Conservation (phyloP, 768 basidiomycete species). For the Arthromyces matolae region DNA sequence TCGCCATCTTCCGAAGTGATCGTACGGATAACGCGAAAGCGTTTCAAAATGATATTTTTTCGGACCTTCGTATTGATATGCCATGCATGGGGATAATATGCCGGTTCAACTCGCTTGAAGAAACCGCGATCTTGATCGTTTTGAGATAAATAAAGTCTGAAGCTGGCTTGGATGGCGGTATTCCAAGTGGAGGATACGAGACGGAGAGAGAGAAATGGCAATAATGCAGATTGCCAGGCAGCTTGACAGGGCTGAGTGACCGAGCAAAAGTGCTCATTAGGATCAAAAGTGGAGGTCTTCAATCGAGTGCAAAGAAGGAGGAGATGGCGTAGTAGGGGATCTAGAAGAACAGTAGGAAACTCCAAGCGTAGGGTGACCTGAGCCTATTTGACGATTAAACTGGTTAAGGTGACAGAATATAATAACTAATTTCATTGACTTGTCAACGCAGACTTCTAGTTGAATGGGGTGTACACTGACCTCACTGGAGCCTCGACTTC, state of each 20-base stretch:
- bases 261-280: constrained; percentile 20
- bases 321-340: constrained; percentile 4
- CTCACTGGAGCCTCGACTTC: no score
- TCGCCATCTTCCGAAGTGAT: constrained; percentile 25
- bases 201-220: constrained; percentile 14
- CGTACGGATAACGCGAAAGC: constrained; percentile 26
- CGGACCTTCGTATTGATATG: constrained; percentile 30
- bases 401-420: no score
- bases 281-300: neutral
- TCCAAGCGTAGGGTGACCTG: no score
- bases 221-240: constrained; percentile 6
- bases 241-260: constrained; percentile 14
- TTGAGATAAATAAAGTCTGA: neutral
- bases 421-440: no score
- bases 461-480: no score
- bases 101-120: constrained; percentile 22
- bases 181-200: constrained; percentile 23
- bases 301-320: neutral
- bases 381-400: no score
- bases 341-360: constrained; percentile 13
- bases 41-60: constrained; percentile 18
- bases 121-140: constrained; percentile 5
- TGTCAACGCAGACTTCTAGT: no score
- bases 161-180: constrained; percentile 5
- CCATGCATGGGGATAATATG: constrained; percentile 29